These are phyloP conservation scores for Dendrobium nobile DNA, from an alignment of 106 monocot species.

Conservation along the genomic window DNA sequence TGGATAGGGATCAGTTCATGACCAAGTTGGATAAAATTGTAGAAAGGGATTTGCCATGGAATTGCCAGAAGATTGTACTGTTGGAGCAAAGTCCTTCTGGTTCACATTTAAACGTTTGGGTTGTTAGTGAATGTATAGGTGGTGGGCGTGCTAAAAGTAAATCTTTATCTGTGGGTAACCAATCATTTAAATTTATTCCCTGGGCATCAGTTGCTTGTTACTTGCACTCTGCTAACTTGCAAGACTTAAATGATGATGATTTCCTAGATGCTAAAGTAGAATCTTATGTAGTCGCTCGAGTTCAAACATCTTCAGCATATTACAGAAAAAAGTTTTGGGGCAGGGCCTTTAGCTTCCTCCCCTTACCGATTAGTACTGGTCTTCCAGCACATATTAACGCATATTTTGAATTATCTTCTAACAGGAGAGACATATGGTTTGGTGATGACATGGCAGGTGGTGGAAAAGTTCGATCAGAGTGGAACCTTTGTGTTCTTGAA, in stretches of 20 bases:
- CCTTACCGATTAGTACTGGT: slow-evolving; percentile 77
- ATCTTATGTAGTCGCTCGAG: slow-evolving; percentile 8
- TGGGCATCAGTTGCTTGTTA: slow-evolving; percentile 96
- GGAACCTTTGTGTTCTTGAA: slow-evolving; percentile 88
- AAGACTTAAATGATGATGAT: slow-evolving; percentile 31
- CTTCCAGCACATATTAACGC: slow-evolving; percentile 88
- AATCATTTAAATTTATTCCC: slow-evolving; percentile 73
- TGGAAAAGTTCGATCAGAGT: slow-evolving; percentile 87
- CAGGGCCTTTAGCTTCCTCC: slow-evolving; percentile 93
- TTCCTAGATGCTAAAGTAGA: slow-evolving; percentile 14
- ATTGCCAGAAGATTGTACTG: slow-evolving; percentile 68
- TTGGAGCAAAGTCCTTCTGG: slow-evolving; percentile 37
- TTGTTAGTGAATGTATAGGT: slow-evolving; percentile 81
- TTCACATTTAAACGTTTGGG: slow-evolving; percentile 54
- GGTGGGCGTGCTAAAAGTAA: slow-evolving; percentile 72
- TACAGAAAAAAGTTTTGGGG: slow-evolving; percentile 53
- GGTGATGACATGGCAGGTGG: slow-evolving; percentile 98
- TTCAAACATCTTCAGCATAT: slow-evolving; percentile 17
- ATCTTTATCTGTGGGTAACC: slow-evolving; percentile 38
- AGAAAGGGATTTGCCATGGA: slow-evolving; percentile 84
- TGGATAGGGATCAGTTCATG: slow-evolving; percentile 75
- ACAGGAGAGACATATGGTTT: slow-evolving; percentile 98
- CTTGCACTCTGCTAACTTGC: slow-evolving; percentile 37
- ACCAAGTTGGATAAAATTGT: slow-evolving; percentile 57
- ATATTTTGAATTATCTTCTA: slow-evolving; percentile 96